Conservation (phyloP, 2,329 filamentous ascomycete genomes). For the Colletotrichum zoysiae region DNA sequence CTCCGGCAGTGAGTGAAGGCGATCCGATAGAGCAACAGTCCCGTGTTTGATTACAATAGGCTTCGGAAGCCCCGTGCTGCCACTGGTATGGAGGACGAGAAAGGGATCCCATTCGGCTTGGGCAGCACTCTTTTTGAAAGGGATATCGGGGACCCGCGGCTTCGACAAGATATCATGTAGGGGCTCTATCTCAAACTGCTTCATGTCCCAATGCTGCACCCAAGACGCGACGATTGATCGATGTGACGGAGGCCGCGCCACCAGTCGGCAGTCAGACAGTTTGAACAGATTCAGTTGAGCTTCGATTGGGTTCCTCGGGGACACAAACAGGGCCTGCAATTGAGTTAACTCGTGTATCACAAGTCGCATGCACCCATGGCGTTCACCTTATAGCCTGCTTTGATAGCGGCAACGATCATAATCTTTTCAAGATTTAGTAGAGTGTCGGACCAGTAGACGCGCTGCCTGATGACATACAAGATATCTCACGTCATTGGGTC, state of each 20-base stretch:
- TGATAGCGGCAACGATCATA: constrained; percentile 54
- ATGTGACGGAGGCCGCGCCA: constrained; percentile 51
- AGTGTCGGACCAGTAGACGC: rapidly evolving
- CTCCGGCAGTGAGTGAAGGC: background rate
- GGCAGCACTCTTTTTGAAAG: constrained; percentile 56
- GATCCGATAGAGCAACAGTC: constrained; percentile 52
- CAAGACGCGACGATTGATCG: constrained; percentile 51
- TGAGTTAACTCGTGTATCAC: constrained; percentile 47
- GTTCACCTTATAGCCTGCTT: constrained; percentile 49
- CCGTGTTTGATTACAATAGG: constrained; percentile 57
- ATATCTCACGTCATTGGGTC: constrained; percentile 57
- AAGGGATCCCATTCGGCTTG: constrained; percentile 58
- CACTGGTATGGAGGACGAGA: constrained; percentile 59
- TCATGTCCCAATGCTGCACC: constrained; percentile 55
- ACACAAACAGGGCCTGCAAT: constrained; percentile 57
- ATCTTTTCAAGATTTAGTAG: constrained; percentile 25
- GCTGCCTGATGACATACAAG: constrained; percentile 26
- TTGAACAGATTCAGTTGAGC: constrained; percentile 61
- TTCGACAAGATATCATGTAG: constrained; percentile 53
- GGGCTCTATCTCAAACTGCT: constrained; percentile 50
- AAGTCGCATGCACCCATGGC: constrained; percentile 45
- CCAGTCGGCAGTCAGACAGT: constrained; percentile 56
- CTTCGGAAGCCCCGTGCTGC: constrained; percentile 61
- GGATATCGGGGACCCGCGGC: constrained; percentile 49
- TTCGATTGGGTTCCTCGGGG: constrained; percentile 59